Base-by-base conservation (phyloP, 345 rosid genomes). In the Bruguiera sexangula region DNA sequence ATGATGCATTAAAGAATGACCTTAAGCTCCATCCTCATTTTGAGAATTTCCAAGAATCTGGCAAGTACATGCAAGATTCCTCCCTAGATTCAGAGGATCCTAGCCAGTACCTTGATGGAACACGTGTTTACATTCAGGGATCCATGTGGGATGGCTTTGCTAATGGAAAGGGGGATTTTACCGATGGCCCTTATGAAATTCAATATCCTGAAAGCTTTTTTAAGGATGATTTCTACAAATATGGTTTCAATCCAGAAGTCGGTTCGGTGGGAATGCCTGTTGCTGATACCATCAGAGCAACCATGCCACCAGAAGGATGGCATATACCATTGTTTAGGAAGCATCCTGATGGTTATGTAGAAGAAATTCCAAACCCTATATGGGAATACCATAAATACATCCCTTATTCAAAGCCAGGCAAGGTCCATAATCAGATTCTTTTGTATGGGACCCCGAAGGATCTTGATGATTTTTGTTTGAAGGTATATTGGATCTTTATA, bases 61-160 rank as follows among this genome's bases (percentile, higher is more conserved):
- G 51, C 60, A 75, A 69, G 34, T 50, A 67, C 51, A 54, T 31
- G 5, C 54, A 32, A 57, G 77, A 72, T 46, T 57, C 73, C 60
- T 55, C 83, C 34, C 69, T 67, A n/a, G 6, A 26, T 7, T 67
- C 66, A 39, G n/a, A 74, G 60, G 97, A 87, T 83, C 97, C 95
- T 75, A 89, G 96, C 72, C 85, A 79, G 63, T 95, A 86, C 75
- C 99, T 95, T 30, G 99, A 95, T 60, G 99, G 97, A 29, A 87
- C 96, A 59, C 90, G 97, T 30, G 26, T 85, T 43, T 92, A 95
- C 64, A 66, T 95, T 53, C 92, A 86, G 80, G 99, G 99, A 68
- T 95, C 99, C 70, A 77, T 90, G 97, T 95, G 97, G 99, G 97
- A 92, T 63, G 99, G 99, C 57, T 92, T 95, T 88, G 99, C 97